These are phyloP conservation scores for Boletus coccyginus DNA, from an alignment of 768 basidiomycete genomes.

Conservation along the genomic window DNA sequence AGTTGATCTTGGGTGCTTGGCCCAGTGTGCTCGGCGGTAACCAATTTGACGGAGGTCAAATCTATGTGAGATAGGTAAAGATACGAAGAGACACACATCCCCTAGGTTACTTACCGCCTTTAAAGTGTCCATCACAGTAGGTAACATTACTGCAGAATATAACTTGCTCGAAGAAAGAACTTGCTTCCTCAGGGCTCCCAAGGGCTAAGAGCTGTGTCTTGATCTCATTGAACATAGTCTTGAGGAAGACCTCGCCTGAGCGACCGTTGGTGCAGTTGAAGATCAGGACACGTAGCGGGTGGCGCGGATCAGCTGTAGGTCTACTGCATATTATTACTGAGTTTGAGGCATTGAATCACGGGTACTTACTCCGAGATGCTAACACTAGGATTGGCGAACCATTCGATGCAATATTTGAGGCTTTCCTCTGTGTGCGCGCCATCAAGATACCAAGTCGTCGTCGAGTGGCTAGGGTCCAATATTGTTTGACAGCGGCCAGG, in stretches of 20 bases:
- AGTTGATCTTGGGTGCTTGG: constrained; percentile 78
- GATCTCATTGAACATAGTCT: constrained; percentile 52
- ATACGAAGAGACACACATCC: neutral
- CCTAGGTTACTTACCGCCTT: constrained; percentile 64
- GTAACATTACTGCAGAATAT: constrained; percentile 98
- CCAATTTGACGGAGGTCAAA: constrained; percentile 66
- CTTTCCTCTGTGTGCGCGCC: constrained; percentile 96
- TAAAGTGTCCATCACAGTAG: constrained; percentile 83
- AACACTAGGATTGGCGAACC: constrained; percentile 71
- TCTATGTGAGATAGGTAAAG: constrained; percentile 45
- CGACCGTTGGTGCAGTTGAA: constrained; percentile 97
- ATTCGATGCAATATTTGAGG: constrained; percentile 79
- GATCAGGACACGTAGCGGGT: constrained; percentile 59
- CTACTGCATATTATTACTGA: neutral
- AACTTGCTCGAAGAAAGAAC: constrained; percentile 73
- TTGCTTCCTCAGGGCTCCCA: constrained; percentile 35
- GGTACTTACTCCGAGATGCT: constrained; percentile 38
- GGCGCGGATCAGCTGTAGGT: constrained; percentile 18
- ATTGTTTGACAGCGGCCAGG: constrained; percentile 94
- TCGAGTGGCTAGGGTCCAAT: constrained; percentile 48
- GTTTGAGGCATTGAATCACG: neutral
- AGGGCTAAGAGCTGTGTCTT: constrained; percentile 44
- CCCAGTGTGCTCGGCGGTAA: constrained; percentile 57
- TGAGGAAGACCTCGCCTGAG: constrained; percentile 71
- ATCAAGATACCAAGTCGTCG: constrained; percentile 85